These are phyloP conservation scores for Diversispora eburnea DNA, from an alignment of 192 early-diverging fungal species.

Conservation along the genomic window DNA sequence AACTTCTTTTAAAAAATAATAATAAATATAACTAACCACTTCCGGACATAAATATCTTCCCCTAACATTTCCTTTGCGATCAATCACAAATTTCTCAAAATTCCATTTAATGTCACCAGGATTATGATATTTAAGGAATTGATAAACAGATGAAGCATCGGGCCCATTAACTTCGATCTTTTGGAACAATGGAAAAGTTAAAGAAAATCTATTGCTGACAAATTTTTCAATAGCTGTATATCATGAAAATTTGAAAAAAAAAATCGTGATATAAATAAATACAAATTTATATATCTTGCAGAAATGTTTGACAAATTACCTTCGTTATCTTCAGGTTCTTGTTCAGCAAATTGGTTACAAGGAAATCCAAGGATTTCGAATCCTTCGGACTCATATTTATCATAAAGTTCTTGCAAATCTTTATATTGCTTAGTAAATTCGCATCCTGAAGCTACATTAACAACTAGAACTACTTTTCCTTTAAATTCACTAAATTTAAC, in stretches of 20 bases:
- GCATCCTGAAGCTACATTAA: conserved; percentile 91
- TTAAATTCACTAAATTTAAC: conserved; percentile 42
- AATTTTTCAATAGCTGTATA: not conserved
- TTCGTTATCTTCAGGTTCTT: conserved; percentile 31
- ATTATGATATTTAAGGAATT: conserved; percentile 56
- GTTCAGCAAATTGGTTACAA: conserved; percentile 80
- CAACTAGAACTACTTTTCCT: conserved; percentile 78
- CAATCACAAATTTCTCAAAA: conserved; percentile 81
- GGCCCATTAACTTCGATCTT: conserved; percentile 84
- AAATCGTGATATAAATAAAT: not conserved
- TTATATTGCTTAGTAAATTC: conserved; percentile 81
- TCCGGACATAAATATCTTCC: conserved; percentile 48
- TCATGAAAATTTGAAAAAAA: not conserved
- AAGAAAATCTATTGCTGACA: not conserved
- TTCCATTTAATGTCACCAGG: conserved; percentile 77
- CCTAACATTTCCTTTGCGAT: conserved; percentile 59
- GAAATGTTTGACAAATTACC: not conserved
- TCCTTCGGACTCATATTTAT: conserved; percentile 64
- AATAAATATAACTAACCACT: not conserved
- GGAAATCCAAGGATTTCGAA: conserved; percentile 89
- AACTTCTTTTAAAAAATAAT: not conserved
- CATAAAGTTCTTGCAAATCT: conserved; percentile 64
- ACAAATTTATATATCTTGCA: not conserved
- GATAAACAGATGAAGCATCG: conserved; percentile 60
- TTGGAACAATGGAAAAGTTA: conserved; percentile 84